Evolutionary conservation across 2,329 filamentous ascomycete genomes (phyloP).

Genomic region (Didymella sp.): DNA sequence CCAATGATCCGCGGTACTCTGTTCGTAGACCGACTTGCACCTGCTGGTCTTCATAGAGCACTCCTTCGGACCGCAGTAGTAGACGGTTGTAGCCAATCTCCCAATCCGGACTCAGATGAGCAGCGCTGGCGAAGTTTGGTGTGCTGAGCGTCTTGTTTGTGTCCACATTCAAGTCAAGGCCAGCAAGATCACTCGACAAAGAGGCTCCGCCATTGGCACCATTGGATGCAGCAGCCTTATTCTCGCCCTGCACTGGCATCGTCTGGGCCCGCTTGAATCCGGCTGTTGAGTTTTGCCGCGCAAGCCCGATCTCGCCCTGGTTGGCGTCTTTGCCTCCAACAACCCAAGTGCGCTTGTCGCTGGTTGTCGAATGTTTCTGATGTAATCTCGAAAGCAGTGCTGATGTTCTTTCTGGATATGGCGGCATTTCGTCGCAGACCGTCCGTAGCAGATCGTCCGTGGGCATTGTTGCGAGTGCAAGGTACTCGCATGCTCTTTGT

Average conservation of each 20-base stretch:
- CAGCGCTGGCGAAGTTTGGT: conserved; percentile 89
- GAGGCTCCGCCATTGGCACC: conserved; percentile 61
- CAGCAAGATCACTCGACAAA: conserved; percentile 68
- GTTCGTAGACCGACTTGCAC: conserved; percentile 90
- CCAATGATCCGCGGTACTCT: conserved; percentile 94
- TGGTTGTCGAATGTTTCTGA: conserved; percentile 90
- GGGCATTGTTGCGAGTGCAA: conserved; percentile 81
- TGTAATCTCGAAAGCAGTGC: conserved; percentile 90
- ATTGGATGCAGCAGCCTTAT: conserved; percentile 39
- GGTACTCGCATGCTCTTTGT: conserved; percentile 94
- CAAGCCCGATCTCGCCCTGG: conserved; percentile 80
- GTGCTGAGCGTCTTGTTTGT: conserved; percentile 65
- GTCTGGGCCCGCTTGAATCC: conserved; percentile 89
- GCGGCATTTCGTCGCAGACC: conserved; percentile 97
- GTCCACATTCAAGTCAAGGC: conserved; percentile 76
- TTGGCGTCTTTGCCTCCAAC: conserved; percentile 98
- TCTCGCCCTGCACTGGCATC: conserved; percentile 47
- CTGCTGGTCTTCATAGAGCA: conserved; percentile 94
- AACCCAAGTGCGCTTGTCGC: conserved; percentile 96
- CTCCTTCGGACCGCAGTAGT: conserved; percentile 79
- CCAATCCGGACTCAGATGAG: conserved; percentile 94
- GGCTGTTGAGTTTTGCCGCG: conserved; percentile 67
- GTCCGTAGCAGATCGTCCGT: conserved; percentile 92
- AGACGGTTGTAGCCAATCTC: conserved; percentile 86
- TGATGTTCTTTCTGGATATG: conserved; percentile 93